Evolutionary conservation across 1,284 basidiomycete genomes (phyloP), one percentile per base, ranked within the genome.

Genomic region (Cryptococcus floricola): DNA sequence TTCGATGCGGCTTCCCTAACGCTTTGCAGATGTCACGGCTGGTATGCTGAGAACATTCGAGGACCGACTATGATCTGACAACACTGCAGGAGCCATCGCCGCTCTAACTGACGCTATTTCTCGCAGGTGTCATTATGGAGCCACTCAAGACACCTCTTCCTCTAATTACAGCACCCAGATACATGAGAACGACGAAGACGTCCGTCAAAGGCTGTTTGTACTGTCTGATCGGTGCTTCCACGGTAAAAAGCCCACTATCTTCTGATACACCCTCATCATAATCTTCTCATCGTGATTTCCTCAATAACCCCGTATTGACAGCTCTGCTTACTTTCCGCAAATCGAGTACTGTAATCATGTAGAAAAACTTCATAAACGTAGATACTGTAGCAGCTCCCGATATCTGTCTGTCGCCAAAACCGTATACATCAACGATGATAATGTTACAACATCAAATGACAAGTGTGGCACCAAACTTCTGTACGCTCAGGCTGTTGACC

Each of bases 391-490:
- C 6, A 10, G 31, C 31, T 34, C 10, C 10, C 10, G 18, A n/a
- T 44, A n/a, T 44, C 3, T 44, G 6, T 19, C 42, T n/a, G 42
- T 44, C 31, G 31, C 10, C 31, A 34, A 34, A 34, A 34, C 7
- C 6, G 12, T 12, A 10, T 25, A 18, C 10, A 44, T 19, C 2
- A 23, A 23, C 23, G 23, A 44, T 12, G 18, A 5, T 16, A 6
- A 5, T 25, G 5, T 44, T 25, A 12, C 42, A 38, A 25, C 14
- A 18, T 50, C n/a, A 69, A 46, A 68, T 39, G 27, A 62, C 53
- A 28, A 74, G 43, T n/a, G 77, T 74, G 1, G 87, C 86, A 16
- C 89, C 88, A 67, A 87, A 87, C 59, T 81, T 81, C 69, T 80
- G 81, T 57, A 81, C 79, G 5, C 83, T 80, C 28, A 83, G 80